phyloP scores from a whole-genome alignment of 306 rosid species.

The Cucumis cinereus region DNA sequence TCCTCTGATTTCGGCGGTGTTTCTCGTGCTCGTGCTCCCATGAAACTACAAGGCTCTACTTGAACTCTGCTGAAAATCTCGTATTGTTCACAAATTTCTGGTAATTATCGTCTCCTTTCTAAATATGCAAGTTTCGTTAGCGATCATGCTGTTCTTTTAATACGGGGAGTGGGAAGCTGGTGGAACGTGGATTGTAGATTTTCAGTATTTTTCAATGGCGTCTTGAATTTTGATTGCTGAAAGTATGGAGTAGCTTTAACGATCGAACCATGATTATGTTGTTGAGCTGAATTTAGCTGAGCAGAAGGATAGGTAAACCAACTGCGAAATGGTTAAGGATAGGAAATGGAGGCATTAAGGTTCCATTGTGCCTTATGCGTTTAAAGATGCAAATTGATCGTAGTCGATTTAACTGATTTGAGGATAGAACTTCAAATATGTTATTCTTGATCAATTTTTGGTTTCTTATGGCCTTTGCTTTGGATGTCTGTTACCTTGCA shows the following conservation, averaged over 20 bases:
- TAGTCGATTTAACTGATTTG: not conserved
- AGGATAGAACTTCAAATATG: not conserved
- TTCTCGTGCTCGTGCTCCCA: not conserved
- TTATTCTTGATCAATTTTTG: not conserved
- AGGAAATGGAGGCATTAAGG: not conserved
- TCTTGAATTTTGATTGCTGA: not conserved
- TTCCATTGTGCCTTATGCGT: not conserved
- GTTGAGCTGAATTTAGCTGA: not conserved
- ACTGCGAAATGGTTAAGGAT: not conserved
- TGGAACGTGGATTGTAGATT: not conserved
- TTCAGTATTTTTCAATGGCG: not conserved
- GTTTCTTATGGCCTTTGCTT: not conserved
- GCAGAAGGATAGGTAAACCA: not conserved
- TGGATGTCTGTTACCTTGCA: not conserved
- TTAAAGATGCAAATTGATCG: not conserved
- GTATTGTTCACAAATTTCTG: not conserved
- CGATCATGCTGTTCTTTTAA: not conserved
- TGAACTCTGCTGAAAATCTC: not conserved
- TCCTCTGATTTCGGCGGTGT: not conserved
- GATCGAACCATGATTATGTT: not conserved
- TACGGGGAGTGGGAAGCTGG: not conserved
- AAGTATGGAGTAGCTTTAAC: not conserved
- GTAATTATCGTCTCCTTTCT: not conserved
- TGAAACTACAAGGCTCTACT: not conserved
- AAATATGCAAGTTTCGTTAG: not conserved